Base-by-base conservation (phyloP, 2,329 filamentous ascomycete genomes). In the Achaetomium macrosporum region DNA sequence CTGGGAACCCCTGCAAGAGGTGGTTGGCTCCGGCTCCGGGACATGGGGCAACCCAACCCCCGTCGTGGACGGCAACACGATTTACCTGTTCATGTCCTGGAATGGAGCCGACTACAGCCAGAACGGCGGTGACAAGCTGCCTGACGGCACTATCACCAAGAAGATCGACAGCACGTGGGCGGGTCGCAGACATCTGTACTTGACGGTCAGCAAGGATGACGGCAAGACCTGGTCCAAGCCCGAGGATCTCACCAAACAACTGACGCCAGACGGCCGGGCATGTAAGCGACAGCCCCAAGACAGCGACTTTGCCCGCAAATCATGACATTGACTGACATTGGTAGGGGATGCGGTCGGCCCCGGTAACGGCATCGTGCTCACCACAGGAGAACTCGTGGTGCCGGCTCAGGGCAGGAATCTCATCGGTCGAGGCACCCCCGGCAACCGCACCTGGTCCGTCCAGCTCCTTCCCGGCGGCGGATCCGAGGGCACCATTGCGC, bases 1-100 rank as follows among this genome's bases (percentile, higher is more conserved):
- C 56, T 65, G 63, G 63, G 63, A 63, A 42, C 31, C 40, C 9
- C 54, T 66, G 5, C 56, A 52, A 15, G 64, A 66, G 36, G 61
- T 65, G 5, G 50, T 63, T 11, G 60, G 59, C 11, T 51, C 48
- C 29, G 61, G 59, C 2, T 48, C 55, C 16, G 62, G 63, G 7
- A 64, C 61, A 11, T 66, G 64, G 64, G 62, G 62, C n/a, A 66
- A 66, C 46, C 64, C 64, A 3, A 64, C 64, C 8, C 53, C 64
- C 2, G 64, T 66, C 19, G 60, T 65, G 7, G 64, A 65, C 49
- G 63, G 63, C 40, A 53, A 55, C 42, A 66, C 63, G 35, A 62
- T 66, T 55, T 66, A 66, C 51, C 60, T 66, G 12, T 66, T 65
- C 47, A 45, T 65, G 48, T 64, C 57, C 46, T 65, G 64, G 64